Evolutionary conservation across 805 yeast genomes (phyloP).

Genomic region (Monosporozyma aerobia): DNA sequence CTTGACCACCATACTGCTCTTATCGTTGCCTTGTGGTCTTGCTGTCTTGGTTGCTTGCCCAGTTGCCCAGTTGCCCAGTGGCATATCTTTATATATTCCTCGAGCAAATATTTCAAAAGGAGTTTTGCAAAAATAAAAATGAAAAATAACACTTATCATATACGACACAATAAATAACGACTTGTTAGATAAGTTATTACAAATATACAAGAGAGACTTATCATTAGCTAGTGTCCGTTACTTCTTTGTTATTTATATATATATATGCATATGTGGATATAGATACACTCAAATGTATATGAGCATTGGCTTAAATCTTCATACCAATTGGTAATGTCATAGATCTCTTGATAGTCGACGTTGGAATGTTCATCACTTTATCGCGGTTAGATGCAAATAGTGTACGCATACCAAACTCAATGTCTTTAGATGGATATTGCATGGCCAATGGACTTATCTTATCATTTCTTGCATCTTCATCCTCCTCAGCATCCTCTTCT

Average conservation of each 20-base stretch:
- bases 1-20: background rate
- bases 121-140: background rate
- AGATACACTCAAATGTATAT: no score
- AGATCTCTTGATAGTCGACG: conserved; percentile 18
- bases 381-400: conserved; percentile 1
- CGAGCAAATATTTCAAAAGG: background rate
- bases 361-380: conserved; percentile 16
- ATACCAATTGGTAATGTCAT: conserved; percentile 27
- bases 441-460: background rate
- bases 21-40: background rate
- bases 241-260: background rate
- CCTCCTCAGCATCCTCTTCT: conserved; percentile 1
- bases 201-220: no score
- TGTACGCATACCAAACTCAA: background rate
- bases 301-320: conserved; percentile 9
- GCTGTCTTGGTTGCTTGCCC: background rate
- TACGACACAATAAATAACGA: background rate
- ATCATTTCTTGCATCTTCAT: background rate
- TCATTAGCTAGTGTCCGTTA: background rate
- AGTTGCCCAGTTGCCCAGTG: background rate
- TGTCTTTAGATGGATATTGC: background rate
- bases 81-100: background rate
- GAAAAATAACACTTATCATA: background rate
- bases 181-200: no score
- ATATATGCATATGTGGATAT: background rate